These are phyloP conservation scores for Tricholoma bakamatsutake DNA, from an alignment of 768 basidiomycete species.

Conservation along the genomic window DNA sequence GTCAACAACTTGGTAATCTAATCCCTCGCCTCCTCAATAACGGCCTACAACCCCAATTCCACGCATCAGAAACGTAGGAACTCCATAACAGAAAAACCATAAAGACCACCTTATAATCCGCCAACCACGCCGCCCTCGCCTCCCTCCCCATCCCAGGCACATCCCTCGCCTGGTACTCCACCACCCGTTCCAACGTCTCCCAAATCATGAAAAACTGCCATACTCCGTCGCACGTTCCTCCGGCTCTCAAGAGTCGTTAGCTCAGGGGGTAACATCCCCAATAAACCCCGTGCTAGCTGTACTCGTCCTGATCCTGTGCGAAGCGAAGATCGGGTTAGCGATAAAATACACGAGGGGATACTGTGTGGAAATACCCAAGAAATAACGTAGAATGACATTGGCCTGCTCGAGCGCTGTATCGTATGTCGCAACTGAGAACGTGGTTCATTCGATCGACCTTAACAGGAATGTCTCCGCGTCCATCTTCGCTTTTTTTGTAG, in stretches of 20 bases:
- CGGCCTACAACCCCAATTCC: slow-evolving; percentile 28
- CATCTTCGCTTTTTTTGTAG: no score
- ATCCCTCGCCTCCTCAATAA: slow-evolving; percentile 60
- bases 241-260: slow-evolving; percentile 55
- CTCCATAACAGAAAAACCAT: not conserved
- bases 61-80: no score
- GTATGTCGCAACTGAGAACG: slow-evolving; percentile 67
- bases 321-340: not conserved
- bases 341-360: not conserved
- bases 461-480: slow-evolving; percentile 63
- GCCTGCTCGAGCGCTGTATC: slow-evolving; percentile 78
- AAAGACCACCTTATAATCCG: slow-evolving; percentile 50
- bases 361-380: slow-evolving; percentile 61
- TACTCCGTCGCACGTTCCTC: slow-evolving; percentile 73
- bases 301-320: slow-evolving; percentile 65
- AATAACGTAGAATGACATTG: slow-evolving; percentile 84
- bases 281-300: slow-evolving; percentile 54
- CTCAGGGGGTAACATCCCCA: slow-evolving; percentile 58
- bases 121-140: slow-evolving; percentile 52
- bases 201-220: slow-evolving; percentile 73
- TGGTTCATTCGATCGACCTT: slow-evolving; percentile 92
- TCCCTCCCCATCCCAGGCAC: slow-evolving; percentile 54
- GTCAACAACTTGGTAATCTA: slow-evolving; percentile 67
- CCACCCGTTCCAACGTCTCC: slow-evolving; percentile 57
- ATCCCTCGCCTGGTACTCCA: slow-evolving; percentile 55